Conservation (phyloP, 768 basidiomycete genomes). For the Megacollybia marginata region DNA sequence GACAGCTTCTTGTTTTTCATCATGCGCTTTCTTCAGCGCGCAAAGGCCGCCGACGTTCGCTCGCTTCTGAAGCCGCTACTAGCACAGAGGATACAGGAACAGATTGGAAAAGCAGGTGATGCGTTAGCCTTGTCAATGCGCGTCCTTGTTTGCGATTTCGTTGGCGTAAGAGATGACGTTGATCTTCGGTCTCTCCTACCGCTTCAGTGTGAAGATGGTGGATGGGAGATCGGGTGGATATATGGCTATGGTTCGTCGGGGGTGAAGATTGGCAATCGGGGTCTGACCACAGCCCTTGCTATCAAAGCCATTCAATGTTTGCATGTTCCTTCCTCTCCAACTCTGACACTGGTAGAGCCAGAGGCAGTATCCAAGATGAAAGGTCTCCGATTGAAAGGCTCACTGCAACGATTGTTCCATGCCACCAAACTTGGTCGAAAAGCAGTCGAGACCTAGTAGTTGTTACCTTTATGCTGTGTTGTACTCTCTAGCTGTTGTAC, state of each 20-base stretch:
- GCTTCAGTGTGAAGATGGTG: constrained; percentile 47
- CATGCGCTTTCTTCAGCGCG: constrained; percentile 32
- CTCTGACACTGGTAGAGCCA: constrained; percentile 6
- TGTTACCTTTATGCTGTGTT: too few relatives aligned
- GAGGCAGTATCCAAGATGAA: too few relatives aligned
- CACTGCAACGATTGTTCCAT: too few relatives aligned
- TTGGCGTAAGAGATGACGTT: constrained; percentile 32
- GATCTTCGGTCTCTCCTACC: constrained; percentile 38
- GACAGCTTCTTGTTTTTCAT: constrained; percentile 43
- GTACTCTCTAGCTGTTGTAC: too few relatives aligned
- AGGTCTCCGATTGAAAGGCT: too few relatives aligned
- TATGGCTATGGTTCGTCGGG: constrained; percentile 46
- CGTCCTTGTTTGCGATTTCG: constrained; percentile 33
- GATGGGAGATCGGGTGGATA: constrained; percentile 49
- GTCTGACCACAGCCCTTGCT: constrained; percentile 47
- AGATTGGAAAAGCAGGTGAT: constrained; percentile 41
- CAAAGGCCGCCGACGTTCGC: constrained; percentile 27
- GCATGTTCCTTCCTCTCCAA: constrained; percentile 2
- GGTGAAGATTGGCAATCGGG: constrained; percentile 45
- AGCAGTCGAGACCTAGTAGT: too few relatives aligned
- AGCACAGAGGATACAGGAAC: constrained; percentile 39
- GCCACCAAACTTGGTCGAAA: too few relatives aligned
- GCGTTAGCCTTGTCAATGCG: constrained; percentile 53
- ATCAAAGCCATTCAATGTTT: constrained; percentile 37
- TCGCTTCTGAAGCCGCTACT: constrained; percentile 30